phyloP scores from a whole-genome alignment of 768 basidiomycete genomes.

The Lyophyllum semitale region DNA sequence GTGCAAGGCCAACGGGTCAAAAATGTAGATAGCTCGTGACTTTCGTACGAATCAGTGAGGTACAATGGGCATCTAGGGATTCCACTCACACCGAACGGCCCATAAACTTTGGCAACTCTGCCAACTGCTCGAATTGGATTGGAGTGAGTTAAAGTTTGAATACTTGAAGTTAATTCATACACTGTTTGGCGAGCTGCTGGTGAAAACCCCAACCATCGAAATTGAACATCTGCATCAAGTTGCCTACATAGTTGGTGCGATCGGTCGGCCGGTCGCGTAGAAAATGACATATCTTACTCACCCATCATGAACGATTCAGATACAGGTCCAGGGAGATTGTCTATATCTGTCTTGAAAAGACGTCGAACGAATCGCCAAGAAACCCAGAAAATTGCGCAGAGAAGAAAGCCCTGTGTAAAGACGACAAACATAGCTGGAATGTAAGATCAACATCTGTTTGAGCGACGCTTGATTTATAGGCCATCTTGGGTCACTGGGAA shows the following conservation, averaged over 20 bases:
- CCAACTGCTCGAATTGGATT: neutral
- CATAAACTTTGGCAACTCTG: neutral
- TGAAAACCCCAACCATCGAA: too few relatives aligned
- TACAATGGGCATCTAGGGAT: neutral
- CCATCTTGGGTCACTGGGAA: too few relatives aligned
- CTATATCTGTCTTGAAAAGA: constrained; percentile 24
- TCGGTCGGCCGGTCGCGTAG: neutral
- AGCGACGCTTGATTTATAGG: neutral
- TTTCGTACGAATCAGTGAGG: constrained; percentile 21
- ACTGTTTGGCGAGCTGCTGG: too few relatives aligned
- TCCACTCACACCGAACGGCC: constrained; percentile 1
- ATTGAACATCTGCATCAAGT: constrained; percentile 15
- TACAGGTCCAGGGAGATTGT: too few relatives aligned
- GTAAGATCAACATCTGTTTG: too few relatives aligned
- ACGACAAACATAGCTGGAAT: too few relatives aligned
- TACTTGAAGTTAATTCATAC: too few relatives aligned
- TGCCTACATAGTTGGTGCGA: neutral
- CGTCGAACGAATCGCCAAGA: constrained; percentile 18
- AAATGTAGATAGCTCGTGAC: constrained; percentile 27
- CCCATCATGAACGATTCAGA: constrained; percentile 32
- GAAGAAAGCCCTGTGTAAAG: too few relatives aligned
- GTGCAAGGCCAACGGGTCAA: constrained; percentile 35
- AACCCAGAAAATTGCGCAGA: constrained; percentile 4
- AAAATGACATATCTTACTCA: constrained; percentile 1
- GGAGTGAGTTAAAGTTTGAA: too few relatives aligned